Conservation (phyloP, 2,329 filamentous ascomycete species). For the Pestalotiopsis sp. region DNA sequence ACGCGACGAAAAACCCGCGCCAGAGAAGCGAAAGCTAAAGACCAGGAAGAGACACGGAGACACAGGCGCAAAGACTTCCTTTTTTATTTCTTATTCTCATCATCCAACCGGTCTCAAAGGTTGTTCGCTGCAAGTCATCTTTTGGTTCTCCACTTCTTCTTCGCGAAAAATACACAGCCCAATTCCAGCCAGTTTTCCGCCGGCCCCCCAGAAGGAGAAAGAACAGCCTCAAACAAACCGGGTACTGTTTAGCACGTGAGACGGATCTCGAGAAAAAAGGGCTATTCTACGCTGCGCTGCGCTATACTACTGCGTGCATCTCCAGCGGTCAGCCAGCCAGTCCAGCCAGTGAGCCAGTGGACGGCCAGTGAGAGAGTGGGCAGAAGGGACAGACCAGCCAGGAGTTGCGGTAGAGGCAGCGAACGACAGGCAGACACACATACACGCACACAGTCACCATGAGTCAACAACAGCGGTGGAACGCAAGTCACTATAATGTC, state of each 20-base stretch:
- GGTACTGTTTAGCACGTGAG: not conserved
- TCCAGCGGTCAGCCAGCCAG: not conserved
- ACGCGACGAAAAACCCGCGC: not conserved
- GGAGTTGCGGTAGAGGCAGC: not conserved
- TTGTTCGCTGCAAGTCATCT: not conserved
- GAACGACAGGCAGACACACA: not conserved
- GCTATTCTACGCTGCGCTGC: too few relatives aligned
- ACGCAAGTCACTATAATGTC: conserved; percentile 2
- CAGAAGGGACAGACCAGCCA: too few relatives aligned
- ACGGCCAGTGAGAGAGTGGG: too few relatives aligned
- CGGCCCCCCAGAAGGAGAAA: not conserved
- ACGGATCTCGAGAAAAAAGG: not conserved
- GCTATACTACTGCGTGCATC: too few relatives aligned
- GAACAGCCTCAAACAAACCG: not conserved
- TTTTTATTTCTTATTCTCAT: not conserved
- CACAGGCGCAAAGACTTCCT: not conserved
- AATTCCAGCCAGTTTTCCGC: not conserved
- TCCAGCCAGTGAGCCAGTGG: not conserved
- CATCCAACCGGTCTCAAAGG: not conserved
- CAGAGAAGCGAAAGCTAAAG: not conserved
- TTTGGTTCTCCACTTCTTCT: not conserved
- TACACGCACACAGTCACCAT: not conserved
- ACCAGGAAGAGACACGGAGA: not conserved
- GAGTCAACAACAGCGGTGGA: not conserved
- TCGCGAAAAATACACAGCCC: not conserved